A percentile compares a stretch with the other conserved stretches of the same genome.
phyloP scores from a whole-genome alignment of 78 protist genomes.

The Guillardia theta region DNA sequence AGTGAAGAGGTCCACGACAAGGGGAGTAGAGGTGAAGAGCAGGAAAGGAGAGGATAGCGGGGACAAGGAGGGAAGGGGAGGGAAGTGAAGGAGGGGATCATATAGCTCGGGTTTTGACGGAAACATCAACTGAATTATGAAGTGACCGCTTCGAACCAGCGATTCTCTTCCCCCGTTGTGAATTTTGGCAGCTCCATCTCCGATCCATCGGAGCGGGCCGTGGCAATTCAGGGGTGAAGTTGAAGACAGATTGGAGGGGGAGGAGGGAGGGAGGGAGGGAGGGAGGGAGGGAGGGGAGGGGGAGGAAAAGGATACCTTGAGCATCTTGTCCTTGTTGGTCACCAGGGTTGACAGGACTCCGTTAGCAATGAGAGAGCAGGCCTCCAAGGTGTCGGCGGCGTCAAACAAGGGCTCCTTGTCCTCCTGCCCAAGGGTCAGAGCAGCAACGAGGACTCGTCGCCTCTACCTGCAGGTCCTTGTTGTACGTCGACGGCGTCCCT shows the following conservation, averaged over 20 bases:
- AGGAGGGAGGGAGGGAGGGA: neutral
- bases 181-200: slow-evolving; percentile 21
- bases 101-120: slow-evolving; percentile 7
- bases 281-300: neutral
- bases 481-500: slow-evolving; percentile 20
- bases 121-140: too few species aligned
- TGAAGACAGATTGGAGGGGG: too few species aligned
- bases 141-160: slow-evolving; percentile 13
- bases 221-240: neutral
- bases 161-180: neutral
- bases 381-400: neutral
- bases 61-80: neutral
- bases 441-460: neutral
- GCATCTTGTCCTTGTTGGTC: neutral
- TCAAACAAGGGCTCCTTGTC: slow-evolving; percentile 39
- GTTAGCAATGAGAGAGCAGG: slow-evolving; percentile 29
- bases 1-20: neutral
- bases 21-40: neutral
- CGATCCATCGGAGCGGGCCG: neutral
- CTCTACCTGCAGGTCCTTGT: slow-evolving; percentile 30
- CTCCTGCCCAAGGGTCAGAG: neutral
- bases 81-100: neutral
- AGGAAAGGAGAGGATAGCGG: neutral
- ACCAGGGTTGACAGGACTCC: neutral
- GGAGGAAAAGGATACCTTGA: neutral